These are phyloP conservation scores for Hordeum marinum DNA, from an alignment of 176 grass and related monocot genomes.

Conservation along the genomic window DNA sequence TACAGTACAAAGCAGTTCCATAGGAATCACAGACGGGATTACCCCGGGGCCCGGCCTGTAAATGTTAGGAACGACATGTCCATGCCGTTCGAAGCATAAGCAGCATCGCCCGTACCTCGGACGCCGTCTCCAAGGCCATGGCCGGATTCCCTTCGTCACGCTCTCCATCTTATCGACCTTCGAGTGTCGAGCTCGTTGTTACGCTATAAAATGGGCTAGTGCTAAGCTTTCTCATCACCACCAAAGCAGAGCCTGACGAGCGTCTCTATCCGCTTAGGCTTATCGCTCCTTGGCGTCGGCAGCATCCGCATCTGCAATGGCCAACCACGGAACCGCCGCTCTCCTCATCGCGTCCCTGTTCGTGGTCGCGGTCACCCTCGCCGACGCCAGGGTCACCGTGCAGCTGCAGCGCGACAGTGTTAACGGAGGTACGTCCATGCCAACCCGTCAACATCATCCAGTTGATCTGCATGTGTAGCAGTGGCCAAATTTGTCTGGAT, in stretches of 20 bases:
- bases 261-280: background rate
- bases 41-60: background rate
- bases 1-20: background rate
- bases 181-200: background rate
- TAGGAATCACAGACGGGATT: slow-evolving; percentile 7
- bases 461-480: no score
- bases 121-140: background rate
- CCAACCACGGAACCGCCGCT: slow-evolving; percentile 8
- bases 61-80: background rate
- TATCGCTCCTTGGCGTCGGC: no score
- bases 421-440: background rate
- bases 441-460: no score
- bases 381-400: background rate
- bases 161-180: background rate
- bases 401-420: background rate
- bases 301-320: slow-evolving; percentile 16
- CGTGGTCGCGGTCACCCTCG: slow-evolving; percentile 11
- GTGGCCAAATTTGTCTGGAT: no score
- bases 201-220: background rate
- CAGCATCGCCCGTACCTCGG: background rate
- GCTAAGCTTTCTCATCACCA: background rate
- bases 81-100: background rate
- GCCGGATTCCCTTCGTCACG: background rate
- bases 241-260: background rate
- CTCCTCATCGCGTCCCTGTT: slow-evolving; percentile 29